phyloP scores from a whole-genome alignment of 257 asterid species.

The Salvia hispanica region DNA sequence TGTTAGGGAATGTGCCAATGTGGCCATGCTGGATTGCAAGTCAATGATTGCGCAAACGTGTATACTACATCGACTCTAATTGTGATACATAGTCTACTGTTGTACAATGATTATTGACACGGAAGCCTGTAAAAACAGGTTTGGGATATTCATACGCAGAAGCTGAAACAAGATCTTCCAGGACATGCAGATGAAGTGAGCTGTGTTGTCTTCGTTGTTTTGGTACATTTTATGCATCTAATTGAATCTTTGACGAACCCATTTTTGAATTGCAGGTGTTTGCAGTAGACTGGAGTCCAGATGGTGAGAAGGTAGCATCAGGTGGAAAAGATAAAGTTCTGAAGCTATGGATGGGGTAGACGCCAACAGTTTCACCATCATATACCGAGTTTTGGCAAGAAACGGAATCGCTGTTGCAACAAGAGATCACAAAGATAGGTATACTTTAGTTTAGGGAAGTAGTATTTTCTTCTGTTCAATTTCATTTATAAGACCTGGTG shows the following conservation, averaged over 20 bases:
- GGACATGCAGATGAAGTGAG: constrained; percentile 97
- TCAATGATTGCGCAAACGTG: no score
- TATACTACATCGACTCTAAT: not conserved
- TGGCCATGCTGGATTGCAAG: no score
- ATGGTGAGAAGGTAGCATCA: constrained; percentile 97
- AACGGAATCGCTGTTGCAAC: no score
- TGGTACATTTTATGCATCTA: not conserved
- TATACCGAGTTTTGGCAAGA: no score
- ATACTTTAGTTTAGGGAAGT: no score
- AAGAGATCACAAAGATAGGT: no score
- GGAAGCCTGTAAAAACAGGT: constrained; percentile 47
- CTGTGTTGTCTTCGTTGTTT: not conserved
- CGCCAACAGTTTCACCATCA: no score
- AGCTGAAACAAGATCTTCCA: constrained; percentile 94
- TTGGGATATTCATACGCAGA: constrained; percentile 88
- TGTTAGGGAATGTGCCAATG: no score
- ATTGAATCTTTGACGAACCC: not conserved
- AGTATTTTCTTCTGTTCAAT: no score
- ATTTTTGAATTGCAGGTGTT: constrained; percentile 57
- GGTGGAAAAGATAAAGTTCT: constrained; percentile 87
- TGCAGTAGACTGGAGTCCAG: constrained; percentile 99
- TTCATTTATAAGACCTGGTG: no score
- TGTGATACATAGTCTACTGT: not conserved
- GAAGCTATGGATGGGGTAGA: constrained; percentile 95
- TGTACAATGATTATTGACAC: constrained; percentile 29